Base-by-base conservation (phyloP, 495 filamentous ascomycete species). In the Podospora fimiseda region DNA sequence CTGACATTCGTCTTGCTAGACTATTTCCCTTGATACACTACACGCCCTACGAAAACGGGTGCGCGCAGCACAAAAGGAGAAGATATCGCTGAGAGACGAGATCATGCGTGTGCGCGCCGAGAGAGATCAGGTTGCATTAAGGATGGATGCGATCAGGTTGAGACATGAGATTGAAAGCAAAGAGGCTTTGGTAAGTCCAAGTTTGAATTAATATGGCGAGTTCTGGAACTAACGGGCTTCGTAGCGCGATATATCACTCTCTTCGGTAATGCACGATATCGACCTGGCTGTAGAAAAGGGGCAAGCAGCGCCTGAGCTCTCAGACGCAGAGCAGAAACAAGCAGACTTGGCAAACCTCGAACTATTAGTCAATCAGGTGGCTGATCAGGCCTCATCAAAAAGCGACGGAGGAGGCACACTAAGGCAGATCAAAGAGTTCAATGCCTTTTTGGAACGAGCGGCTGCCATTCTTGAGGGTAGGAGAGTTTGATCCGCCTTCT, bases 111-210 rank as follows among this genome's bases (percentile, higher is more conserved):
- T 89, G 15, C 79, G 83, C 18, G 74, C 71, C 39, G 80, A 88
- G 67, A 70, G 84, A 23, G 82, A 89, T 55, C 73, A 79, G 55
- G 72, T 90, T 22, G 81, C 83, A 9, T 60, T 89, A 53, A 77
- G 77, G 44, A 86, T 84, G 76, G 87, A 91, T 57, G 79, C 81
- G 9, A 74, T 89, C 23, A 73, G 85, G 20, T 78, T 77, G 40
- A 75, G 74, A 56, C 83, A 87, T 47, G 74, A 80, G 57, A 69
- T 64, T 0, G 71, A 78, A 11, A 74, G 66, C 21, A 70, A 67
- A 54, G 69, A 71, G 52, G 68, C 72, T 43, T 53, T 77, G 58
- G 76, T 77, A 59, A 51, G 71, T 62, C 45, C 46, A 45, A 19
- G 51, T 23, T 5, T 4, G n/a, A n/a, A n/a, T n/a, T n/a, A n/a